These are phyloP conservation scores for Cylindrotheca fusiformis DNA, from an alignment of 108 stramenopile species.

Conservation along the genomic window DNA sequence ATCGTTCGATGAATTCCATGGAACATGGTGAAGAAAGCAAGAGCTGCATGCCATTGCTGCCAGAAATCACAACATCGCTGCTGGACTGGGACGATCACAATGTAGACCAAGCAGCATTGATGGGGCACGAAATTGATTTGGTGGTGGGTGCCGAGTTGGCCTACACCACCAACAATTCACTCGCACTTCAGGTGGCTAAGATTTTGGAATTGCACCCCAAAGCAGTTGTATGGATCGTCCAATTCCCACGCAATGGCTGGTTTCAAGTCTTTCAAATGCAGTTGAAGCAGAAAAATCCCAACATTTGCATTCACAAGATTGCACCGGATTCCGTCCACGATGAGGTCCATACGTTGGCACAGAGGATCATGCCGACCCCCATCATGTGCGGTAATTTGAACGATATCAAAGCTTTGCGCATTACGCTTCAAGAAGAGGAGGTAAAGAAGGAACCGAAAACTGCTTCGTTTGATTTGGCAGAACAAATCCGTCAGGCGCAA, in stretches of 20 bases:
- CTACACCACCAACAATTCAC: slow-evolving; percentile 1
- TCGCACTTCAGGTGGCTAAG: slow-evolving; percentile 13
- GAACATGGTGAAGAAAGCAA: background rate
- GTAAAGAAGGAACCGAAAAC: background rate
- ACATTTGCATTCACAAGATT: background rate
- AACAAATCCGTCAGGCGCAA: background rate
- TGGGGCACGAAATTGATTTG: background rate
- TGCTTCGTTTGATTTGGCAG: background rate
- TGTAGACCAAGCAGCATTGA: background rate
- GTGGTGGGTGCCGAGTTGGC: slow-evolving; percentile 11
- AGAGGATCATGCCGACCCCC: background rate
- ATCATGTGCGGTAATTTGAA: background rate
- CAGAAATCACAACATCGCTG: background rate
- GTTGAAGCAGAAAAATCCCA: background rate
- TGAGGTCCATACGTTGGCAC: background rate
- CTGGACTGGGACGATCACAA: background rate
- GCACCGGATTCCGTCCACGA: background rate
- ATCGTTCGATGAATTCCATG: background rate
- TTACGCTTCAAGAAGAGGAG: background rate
- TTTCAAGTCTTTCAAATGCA: slow-evolving; percentile 9
- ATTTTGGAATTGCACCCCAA: slow-evolving; percentile 10
- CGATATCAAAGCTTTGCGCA: background rate
- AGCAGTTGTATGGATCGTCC: slow-evolving; percentile 12
- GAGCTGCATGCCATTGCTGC: background rate
- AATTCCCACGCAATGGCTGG: slow-evolving; percentile 14